A percentile compares a stretch with the other conserved stretches of the same genome.
These are phyloP conservation scores for Phytophthora pistaciae DNA, from an alignment of 352 stramenopile genomes.

Conservation along the genomic window DNA sequence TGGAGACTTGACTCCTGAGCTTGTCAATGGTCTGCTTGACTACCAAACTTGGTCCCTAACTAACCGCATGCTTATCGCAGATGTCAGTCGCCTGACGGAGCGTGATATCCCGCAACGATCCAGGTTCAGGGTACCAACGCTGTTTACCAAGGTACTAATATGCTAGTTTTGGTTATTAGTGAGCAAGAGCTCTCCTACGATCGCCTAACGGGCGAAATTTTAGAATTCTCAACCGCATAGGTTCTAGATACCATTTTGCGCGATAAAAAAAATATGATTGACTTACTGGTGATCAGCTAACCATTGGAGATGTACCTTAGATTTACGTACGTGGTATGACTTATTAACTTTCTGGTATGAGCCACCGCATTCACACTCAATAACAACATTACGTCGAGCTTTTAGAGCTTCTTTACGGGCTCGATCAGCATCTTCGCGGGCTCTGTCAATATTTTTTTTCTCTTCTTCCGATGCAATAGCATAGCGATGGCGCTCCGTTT, in stretches of 20 bases:
- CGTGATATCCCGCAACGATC: slow-evolving; percentile 30
- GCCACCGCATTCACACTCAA: slow-evolving; percentile 15
- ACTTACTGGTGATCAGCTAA: slow-evolving; percentile 15
- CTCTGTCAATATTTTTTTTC: slow-evolving; percentile 2
- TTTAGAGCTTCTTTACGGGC: not conserved
- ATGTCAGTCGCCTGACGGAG: slow-evolving; percentile 17
- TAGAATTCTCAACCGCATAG: not conserved
- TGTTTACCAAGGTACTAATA: slow-evolving; percentile 23
- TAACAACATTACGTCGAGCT: not conserved
- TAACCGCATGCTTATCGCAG: slow-evolving; percentile 29
- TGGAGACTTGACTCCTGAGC: slow-evolving; percentile 25
- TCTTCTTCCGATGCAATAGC: slow-evolving; percentile 21
- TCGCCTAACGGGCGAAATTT: slow-evolving; percentile 22
- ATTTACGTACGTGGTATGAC: slow-evolving; percentile 18
- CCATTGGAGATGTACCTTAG: slow-evolving; percentile 4
- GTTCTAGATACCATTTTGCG: not conserved
- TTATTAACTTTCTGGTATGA: slow-evolving; percentile 7
- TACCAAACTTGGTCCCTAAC: slow-evolving; percentile 24
- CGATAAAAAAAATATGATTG: slow-evolving; percentile 17
- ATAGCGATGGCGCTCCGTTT: slow-evolving; percentile 25
- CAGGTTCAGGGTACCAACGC: slow-evolving; percentile 26
- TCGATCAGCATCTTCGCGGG: not conserved
- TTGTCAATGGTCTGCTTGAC: slow-evolving; percentile 36
- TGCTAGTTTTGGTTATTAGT: slow-evolving; percentile 26
- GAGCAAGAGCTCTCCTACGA: slow-evolving; percentile 13